phyloP scores from a whole-genome alignment of 78 protist genomes.

The Dictyostelium brefeldianum region DNA sequence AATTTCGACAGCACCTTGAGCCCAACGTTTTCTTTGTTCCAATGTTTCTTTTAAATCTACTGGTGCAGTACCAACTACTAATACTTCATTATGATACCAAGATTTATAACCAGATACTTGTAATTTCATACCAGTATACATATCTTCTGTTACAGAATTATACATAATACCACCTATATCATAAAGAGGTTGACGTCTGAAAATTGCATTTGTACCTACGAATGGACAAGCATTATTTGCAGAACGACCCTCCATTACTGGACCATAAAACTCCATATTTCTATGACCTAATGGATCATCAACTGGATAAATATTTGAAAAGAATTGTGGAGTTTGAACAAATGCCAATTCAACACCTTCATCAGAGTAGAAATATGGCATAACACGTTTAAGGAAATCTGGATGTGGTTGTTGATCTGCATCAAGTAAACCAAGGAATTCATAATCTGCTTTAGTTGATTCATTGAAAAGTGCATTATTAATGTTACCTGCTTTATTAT shows the following conservation, averaged over 20 bases:
- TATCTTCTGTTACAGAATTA: slow-evolving; percentile 83
- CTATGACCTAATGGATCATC: slow-evolving; percentile 83
- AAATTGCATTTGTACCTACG: slow-evolving; percentile 83
- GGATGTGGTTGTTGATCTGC: slow-evolving; percentile 84
- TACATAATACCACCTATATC: slow-evolving; percentile 83
- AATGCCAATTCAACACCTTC: slow-evolving; percentile 60
- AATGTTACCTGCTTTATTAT: slow-evolving; percentile 80
- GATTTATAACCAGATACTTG: slow-evolving; percentile 77
- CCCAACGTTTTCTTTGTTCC: slow-evolving; percentile 85
- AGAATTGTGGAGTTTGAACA: slow-evolving; percentile 84
- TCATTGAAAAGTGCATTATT: slow-evolving; percentile 76
- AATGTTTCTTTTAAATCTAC: slow-evolving; percentile 77
- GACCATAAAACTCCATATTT: slow-evolving; percentile 83
- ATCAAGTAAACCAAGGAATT: slow-evolving; percentile 63
- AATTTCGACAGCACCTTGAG: slow-evolving; percentile 84
- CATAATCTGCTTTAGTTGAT: slow-evolving; percentile 66
- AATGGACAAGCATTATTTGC: slow-evolving; percentile 78
- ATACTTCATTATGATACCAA: slow-evolving; percentile 78
- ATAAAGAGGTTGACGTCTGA: slow-evolving; percentile 76
- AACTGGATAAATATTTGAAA: slow-evolving; percentile 76
- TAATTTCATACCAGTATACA: slow-evolving; percentile 83
- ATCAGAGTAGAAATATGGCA: slow-evolving; percentile 68
- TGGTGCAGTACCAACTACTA: slow-evolving; percentile 82
- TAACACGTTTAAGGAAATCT: slow-evolving; percentile 71
- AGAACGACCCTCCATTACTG: slow-evolving; percentile 81